Conservation (phyloP, 306 rosid genomes). For the Begonia loranthoides region DNA sequence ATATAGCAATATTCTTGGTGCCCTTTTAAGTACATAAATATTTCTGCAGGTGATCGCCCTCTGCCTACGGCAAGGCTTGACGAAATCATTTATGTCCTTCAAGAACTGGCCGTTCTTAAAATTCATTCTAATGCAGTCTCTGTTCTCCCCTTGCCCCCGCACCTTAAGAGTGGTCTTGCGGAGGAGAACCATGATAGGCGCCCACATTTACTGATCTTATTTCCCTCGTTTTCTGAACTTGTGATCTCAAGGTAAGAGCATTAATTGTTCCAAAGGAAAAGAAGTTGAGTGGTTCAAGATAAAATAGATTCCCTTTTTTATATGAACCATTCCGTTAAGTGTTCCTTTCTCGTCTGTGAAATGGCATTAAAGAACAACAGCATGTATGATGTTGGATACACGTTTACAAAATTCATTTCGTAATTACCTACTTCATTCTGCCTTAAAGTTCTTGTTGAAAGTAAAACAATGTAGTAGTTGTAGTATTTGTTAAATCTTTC, state of each 20-base stretch:
- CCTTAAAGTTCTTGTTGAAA: neutral
- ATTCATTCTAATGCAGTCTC: constrained; percentile 56
- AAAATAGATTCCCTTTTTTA: too few relatives aligned
- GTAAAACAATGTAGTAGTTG: neutral
- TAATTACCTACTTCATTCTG: neutral
- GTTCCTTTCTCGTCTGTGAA: neutral
- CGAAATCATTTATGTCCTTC: constrained; percentile 61
- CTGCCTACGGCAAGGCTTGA: constrained; percentile 76
- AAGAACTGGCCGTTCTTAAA: constrained; percentile 51
- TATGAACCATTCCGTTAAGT: too few relatives aligned
- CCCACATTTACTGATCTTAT: constrained; percentile 62
- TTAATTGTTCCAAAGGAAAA: neutral
- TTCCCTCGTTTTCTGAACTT: constrained; percentile 79
- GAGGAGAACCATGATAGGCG: constrained; percentile 31
- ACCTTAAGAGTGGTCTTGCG: constrained; percentile 37
- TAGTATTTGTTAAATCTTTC: too few relatives aligned
- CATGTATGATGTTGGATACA: neutral
- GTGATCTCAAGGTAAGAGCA: constrained; percentile 65
- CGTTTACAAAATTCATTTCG: neutral
- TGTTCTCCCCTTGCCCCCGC: constrained; percentile 45
- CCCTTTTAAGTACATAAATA: constrained; percentile 4
- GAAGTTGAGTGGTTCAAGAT: neutral
- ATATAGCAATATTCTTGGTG: neutral
- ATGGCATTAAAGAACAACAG: neutral
- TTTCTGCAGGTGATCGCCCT: constrained; percentile 55